phyloP scores from a whole-genome alignment of 2,329 filamentous ascomycete species.

The Stemphylium vesicarium region DNA sequence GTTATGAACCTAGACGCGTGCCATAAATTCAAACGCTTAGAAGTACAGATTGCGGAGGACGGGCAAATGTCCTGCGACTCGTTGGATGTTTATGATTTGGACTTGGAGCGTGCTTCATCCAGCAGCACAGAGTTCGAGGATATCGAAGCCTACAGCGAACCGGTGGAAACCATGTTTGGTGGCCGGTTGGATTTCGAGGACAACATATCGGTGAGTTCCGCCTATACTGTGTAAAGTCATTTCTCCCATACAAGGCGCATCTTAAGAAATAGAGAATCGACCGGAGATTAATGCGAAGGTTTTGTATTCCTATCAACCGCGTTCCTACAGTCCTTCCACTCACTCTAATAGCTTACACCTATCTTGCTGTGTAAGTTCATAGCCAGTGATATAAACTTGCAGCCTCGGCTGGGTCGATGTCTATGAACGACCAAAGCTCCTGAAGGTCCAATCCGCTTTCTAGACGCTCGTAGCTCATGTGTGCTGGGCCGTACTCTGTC shows the following conservation, averaged over 20 bases:
- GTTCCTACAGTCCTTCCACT: not conserved
- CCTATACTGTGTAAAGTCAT: not conserved
- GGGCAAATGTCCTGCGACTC: not conserved
- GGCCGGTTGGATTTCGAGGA: not conserved
- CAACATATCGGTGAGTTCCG: not conserved
- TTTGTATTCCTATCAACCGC: not conserved
- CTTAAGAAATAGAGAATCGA: not conserved
- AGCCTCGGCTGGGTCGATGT: not conserved
- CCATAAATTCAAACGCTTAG: constrained; percentile 2
- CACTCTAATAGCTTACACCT: not conserved
- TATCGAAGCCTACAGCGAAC: constrained; percentile 6
- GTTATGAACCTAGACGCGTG: constrained; percentile 1
- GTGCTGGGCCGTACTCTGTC: not conserved
- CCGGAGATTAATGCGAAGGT: too few species aligned
- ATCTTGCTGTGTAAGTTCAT: not conserved
- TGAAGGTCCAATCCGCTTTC: not conserved
- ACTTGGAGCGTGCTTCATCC: not conserved
- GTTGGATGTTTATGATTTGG: not conserved
- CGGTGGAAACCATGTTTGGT: not conserved
- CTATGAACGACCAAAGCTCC: constrained; percentile 1
- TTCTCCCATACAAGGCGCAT: not conserved
- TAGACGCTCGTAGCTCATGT: not conserved
- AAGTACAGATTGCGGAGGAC: not conserved
- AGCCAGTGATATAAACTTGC: not conserved
- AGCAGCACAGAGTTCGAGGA: constrained; percentile 9